Evolutionary conservation across 768 basidiomycete genomes (phyloP).

Genomic region (Boletellus sp.): DNA sequence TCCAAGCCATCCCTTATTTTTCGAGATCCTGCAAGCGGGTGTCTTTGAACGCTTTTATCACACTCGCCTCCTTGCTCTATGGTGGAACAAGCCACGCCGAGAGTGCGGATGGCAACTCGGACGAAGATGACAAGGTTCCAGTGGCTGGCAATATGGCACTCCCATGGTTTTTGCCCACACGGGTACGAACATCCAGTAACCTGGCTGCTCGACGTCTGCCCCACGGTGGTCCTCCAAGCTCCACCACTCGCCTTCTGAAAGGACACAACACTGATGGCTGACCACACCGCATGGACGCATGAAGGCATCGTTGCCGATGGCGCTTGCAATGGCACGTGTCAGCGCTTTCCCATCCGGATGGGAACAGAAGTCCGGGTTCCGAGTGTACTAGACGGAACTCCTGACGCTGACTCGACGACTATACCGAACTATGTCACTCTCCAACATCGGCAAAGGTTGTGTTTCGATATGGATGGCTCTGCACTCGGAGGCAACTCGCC

Average conservation of each 20-base stretch:
- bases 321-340: constrained; percentile 31
- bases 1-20: constrained; percentile 46
- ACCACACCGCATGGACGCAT: too few species aligned
- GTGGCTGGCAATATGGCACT: constrained; percentile 2
- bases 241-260: too few species aligned
- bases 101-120: background rate
- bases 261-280: too few species aligned
- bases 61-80: constrained; percentile 13
- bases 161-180: constrained; percentile 15
- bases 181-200: too few species aligned
- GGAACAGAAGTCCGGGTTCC: constrained; percentile 60
- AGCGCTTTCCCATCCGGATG: constrained; percentile 46
- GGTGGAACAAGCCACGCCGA: constrained; percentile 21
- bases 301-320: too few species aligned
- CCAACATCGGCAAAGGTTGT: constrained; percentile 58
- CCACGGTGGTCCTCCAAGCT: too few species aligned
- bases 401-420: constrained; percentile 43
- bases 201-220: too few species aligned
- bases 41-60: constrained; percentile 9
- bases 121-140: constrained; percentile 1
- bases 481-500: background rate
- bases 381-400: constrained; percentile 52
- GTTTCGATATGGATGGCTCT: constrained; percentile 41
- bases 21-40: constrained; percentile 34
- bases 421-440: constrained; percentile 56